Percentiles rank a stretch among this genome's conserved stretches.
phyloP scores from a whole-genome alignment of 1,139 yeast species.

The Pichia sp. region DNA sequence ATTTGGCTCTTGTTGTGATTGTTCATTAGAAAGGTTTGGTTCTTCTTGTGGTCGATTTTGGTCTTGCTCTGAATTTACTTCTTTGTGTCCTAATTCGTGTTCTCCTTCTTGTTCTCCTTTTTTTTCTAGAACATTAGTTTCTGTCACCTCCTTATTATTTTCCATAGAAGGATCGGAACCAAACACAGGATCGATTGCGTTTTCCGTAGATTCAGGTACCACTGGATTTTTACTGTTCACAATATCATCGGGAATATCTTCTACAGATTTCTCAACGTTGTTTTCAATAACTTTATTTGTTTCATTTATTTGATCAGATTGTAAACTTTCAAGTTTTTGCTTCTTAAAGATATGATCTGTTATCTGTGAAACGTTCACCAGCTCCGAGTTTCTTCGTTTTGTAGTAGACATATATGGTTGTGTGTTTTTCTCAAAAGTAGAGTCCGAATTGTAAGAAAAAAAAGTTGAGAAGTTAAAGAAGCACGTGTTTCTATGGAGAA shows the following conservation, averaged over 20 bases:
- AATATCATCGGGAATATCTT: background rate
- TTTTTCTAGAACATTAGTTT: background rate
- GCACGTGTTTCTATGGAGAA: background rate
- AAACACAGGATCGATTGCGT: conserved; percentile 10
- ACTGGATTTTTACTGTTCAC: background rate
- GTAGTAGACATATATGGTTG: background rate
- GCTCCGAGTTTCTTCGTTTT: conserved; percentile 1
- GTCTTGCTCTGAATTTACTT: background rate
- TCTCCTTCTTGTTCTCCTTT: background rate
- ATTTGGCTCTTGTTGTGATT: background rate
- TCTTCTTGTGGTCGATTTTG: background rate
- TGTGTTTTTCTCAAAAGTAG: background rate
- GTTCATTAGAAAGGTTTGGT: background rate
- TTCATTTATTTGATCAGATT: background rate
- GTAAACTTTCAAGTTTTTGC: background rate
- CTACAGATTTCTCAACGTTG: background rate
- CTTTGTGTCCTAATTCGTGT: background rate
- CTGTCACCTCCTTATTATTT: background rate
- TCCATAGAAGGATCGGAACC: background rate
- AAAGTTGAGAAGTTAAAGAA: background rate
- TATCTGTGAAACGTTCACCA: background rate
- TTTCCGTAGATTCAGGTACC: background rate
- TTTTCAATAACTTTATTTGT: background rate
- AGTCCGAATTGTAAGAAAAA: background rate
- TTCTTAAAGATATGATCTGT: background rate